A percentile compares a stretch with the other conserved stretches of the same genome.
These are phyloP conservation scores for Tetragonia tetragonoides DNA, from an alignment of 148 eudicot genomes.

Conservation along the genomic window DNA sequence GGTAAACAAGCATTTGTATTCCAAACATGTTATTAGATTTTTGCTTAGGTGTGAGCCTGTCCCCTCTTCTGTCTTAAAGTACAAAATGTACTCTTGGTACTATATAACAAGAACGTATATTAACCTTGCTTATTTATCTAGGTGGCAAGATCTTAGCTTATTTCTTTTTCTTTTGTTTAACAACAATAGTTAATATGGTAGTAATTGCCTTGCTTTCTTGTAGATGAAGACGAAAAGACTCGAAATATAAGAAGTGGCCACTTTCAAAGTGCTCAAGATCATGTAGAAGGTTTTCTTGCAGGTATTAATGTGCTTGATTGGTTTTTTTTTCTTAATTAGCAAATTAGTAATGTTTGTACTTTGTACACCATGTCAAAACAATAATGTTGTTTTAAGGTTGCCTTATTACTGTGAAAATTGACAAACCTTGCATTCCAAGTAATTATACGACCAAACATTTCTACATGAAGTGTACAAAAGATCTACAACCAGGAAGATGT, in stretches of 20 bases:
- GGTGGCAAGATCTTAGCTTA: background rate
- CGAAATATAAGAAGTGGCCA: conserved; percentile 29
- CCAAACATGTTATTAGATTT: background rate
- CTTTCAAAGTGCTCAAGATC: conserved; percentile 34
- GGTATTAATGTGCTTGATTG: conserved; percentile 28
- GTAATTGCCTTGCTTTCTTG: background rate
- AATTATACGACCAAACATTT: background rate
- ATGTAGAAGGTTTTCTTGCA: conserved; percentile 36
- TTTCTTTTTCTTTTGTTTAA: background rate
- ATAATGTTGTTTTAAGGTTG: background rate
- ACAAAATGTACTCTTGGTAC: background rate
- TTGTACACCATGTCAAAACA: background rate
- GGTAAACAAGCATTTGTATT: background rate
- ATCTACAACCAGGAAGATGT: background rate
- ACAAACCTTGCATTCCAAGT: background rate
- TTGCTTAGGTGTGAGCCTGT: background rate
- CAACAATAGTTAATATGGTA: background rate
- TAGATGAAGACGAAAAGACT: conserved; percentile 33
- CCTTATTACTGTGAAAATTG: background rate
- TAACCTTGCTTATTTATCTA: background rate
- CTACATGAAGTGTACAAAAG: background rate
- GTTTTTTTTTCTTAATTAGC: background rate
- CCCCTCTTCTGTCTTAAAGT: background rate
- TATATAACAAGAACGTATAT: background rate
- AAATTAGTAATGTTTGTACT: background rate